A percentile compares a stretch with the other conserved stretches of the same genome.
Evolutionary conservation across 192 early-diverging fungal genomes (phyloP).

Genomic region (Backusella psychrophila): DNA sequence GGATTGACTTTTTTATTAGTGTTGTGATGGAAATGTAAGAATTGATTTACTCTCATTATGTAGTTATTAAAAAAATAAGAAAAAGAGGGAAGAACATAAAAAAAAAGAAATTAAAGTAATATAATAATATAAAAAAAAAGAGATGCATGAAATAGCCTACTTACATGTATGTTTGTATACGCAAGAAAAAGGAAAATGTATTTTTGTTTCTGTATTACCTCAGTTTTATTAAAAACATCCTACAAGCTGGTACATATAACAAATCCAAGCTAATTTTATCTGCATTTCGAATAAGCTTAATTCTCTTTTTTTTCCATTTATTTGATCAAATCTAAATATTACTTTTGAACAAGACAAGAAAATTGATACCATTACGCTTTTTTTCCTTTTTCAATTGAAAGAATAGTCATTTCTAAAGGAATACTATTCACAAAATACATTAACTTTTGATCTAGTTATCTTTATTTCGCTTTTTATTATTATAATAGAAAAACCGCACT

Average conservation of each 20-base stretch:
- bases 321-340: not conserved
- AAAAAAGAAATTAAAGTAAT: not conserved
- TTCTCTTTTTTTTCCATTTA: not conserved
- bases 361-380: not conserved
- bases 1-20: not conserved
- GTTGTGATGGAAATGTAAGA: not conserved
- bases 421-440: too few species aligned
- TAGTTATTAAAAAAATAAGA: not conserved
- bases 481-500: not conserved
- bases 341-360: not conserved
- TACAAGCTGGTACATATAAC: not conserved
- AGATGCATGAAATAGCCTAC: not conserved
- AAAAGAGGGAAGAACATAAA: not conserved
- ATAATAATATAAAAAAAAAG: not conserved
- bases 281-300: not conserved
- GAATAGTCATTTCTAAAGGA: too few species aligned
- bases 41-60: not conserved
- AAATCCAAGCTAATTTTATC: not conserved
- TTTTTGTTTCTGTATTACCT: not conserved
- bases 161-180: not conserved
- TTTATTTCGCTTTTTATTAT: too few species aligned
- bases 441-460: too few species aligned
- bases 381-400: not conserved
- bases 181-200: not conserved
- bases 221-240: not conserved